These are phyloP conservation scores for Sporothrix mexicana DNA, from an alignment of 2,329 filamentous ascomycete genomes.

Conservation along the genomic window DNA sequence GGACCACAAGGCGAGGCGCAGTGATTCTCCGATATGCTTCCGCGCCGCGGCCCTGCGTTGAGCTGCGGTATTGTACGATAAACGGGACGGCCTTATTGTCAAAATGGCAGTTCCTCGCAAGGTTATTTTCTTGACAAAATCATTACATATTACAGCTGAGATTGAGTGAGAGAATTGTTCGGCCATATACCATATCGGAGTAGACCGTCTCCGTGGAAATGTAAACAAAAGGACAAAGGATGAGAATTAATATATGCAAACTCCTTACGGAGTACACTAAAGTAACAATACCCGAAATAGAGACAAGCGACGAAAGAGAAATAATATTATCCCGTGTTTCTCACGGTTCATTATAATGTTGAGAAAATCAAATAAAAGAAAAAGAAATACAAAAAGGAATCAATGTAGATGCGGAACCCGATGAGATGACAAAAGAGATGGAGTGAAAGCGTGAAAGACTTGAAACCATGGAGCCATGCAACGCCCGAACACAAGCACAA, in stretches of 20 bases:
- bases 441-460: background rate
- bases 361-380: background rate
- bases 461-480: background rate
- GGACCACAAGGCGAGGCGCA: background rate
- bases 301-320: background rate
- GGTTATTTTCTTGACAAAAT: no score
- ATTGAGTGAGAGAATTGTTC: no score
- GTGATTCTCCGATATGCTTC: background rate
- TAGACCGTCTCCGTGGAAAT: background rate
- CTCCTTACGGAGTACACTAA: background rate
- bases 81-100: background rate
- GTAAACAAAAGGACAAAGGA: background rate
- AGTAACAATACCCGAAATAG: background rate
- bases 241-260: background rate
- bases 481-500: slow-evolving; percentile 10
- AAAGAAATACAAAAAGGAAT: background rate
- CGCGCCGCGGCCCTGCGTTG: background rate
- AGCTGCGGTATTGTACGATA: no score
- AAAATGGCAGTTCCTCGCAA: background rate
- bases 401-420: background rate
- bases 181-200: no score
- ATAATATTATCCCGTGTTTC: slow-evolving; percentile 18
- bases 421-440: background rate
- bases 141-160: no score
- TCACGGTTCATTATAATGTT: slow-evolving; percentile 6